Evolutionary conservation across 2,329 filamentous ascomycete species (phyloP).

Genomic region (Fusarium sororula): DNA sequence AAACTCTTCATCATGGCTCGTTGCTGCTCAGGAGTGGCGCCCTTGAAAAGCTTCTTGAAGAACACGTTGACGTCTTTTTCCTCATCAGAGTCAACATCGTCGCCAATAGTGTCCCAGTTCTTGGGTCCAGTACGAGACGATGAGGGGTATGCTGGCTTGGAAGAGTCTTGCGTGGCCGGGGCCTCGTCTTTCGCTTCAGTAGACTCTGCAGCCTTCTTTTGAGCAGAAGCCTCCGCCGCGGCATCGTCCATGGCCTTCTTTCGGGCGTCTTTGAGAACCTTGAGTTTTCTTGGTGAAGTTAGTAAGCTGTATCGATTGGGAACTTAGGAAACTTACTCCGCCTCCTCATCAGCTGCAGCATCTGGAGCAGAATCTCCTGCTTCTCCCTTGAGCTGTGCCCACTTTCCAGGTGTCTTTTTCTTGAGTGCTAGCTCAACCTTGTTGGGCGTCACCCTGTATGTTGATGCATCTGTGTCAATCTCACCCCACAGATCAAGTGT

Average conservation of each 20-base stretch:
- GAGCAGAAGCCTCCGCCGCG: not conserved
- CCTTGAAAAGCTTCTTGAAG: constrained; percentile 89
- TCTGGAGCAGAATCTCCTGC: not conserved
- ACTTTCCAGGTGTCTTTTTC: constrained; percentile 75
- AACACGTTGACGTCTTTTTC: constrained; percentile 77
- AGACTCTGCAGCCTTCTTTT: not conserved
- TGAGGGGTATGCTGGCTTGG: constrained; percentile 73
- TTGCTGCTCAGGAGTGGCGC: constrained; percentile 79
- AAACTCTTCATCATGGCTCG: constrained; percentile 99
- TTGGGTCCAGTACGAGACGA: constrained; percentile 86
- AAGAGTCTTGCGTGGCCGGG: not conserved
- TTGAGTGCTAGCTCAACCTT: constrained; percentile 82
- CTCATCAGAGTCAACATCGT: constrained; percentile 64
- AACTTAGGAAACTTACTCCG: constrained; percentile 31
- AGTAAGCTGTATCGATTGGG: not conserved
- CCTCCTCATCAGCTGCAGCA: not conserved
- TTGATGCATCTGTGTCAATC: constrained; percentile 70
- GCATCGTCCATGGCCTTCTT: constrained; percentile 35
- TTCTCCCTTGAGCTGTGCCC: constrained; percentile 56
- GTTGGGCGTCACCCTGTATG: constrained; percentile 72
- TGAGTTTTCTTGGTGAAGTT: constrained; percentile 23
- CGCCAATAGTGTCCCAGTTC: constrained; percentile 85
- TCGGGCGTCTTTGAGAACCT: constrained; percentile 30
- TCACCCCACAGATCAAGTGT: constrained; percentile 71
- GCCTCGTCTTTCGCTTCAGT: constrained; percentile 18